Percentiles rank a stretch among this genome's conserved stretches.
These are phyloP conservation scores for Geotrichum ghanense DNA, from an alignment of 805 yeast species.

Conservation along the genomic window DNA sequence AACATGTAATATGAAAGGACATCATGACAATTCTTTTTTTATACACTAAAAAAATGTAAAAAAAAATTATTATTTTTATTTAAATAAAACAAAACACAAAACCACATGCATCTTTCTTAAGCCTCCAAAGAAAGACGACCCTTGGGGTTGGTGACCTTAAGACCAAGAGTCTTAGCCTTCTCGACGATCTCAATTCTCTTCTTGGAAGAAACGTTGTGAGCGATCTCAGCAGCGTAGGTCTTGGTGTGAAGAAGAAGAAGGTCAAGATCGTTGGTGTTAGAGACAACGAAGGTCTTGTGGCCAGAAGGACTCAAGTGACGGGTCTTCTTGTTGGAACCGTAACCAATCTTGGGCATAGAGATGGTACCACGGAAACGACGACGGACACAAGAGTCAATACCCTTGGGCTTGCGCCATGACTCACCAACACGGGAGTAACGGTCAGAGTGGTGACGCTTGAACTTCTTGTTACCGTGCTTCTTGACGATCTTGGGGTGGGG, in stretches of 20 bases:
- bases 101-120: no score
- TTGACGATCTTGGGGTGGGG: slow-evolving; percentile 99
- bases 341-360: slow-evolving; percentile 98
- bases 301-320: slow-evolving; percentile 94
- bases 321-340: slow-evolving; percentile 99
- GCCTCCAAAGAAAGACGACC: slow-evolving; percentile 98
- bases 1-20: neutral
- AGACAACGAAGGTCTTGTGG: slow-evolving; percentile 92
- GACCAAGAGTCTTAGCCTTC: slow-evolving; percentile 96
- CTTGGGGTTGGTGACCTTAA: slow-evolving; percentile 98
- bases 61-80: slow-evolving; percentile 4
- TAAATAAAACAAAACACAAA: slow-evolving; percentile 1
- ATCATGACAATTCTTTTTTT: neutral
- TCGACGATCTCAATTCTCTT: slow-evolving; percentile 95
- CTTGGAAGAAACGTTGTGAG: slow-evolving; percentile 96
- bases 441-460: slow-evolving; percentile 99
- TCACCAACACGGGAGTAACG: slow-evolving; percentile 97
- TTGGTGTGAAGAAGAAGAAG: slow-evolving; percentile 92
- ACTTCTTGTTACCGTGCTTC: slow-evolving; percentile 90
- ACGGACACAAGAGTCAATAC: slow-evolving; percentile 99
- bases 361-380: slow-evolving; percentile 98
- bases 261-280: slow-evolving; percentile 89
- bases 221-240: slow-evolving; percentile 99
- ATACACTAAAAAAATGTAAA: slow-evolving; percentile 4
- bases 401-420: slow-evolving; percentile 99